Evolutionary conservation across 768 basidiomycete genomes (phyloP), one percentile per base, ranked within the genome.

Genomic region (Amanita rimosa): DNA sequence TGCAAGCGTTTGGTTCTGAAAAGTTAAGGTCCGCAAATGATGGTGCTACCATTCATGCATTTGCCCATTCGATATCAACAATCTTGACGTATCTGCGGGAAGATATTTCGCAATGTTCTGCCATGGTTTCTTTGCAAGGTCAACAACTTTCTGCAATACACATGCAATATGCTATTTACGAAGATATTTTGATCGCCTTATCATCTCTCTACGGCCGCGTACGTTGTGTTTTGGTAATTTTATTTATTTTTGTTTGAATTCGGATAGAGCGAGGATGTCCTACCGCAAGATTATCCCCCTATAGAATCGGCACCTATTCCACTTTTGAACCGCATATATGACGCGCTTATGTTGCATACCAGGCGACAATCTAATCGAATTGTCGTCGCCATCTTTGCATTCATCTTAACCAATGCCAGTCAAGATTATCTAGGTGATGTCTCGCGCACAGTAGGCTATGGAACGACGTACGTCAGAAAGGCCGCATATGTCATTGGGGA

Each of bases 341-440:
- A 70, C 7, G 72, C 74, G 38, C 66, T 89, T 3, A 61, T 73
- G 34, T 56, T 52, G 1, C 79, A 83, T 50, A 53, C 85, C 19
- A 75, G 78, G 40, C 69, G 67, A 1, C 73, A 72, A 41, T 79
- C 86, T 1, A 60, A 72, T 0, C 64, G 58, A 3, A 55, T 58
- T 13, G 65, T 83, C 48, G 69, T 61, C 16, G 79, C 82, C 1
- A 67, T 74, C 7, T 64, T 85, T 37, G 84, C 86, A 0, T 84
- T 76, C 53, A 71, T 88, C n/a, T 65, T 91, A 34, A 77, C 81
- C 0, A 65, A 66, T 33, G 68, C 79, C 0, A 88, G 85, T 0
- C 69, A 67, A 19, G 77, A 78, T 46, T 88, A 85, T 53, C 67
- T 89, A 36, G 67, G 73, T 35, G 60, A 69, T 22, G 61, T 89